phyloP scores from a whole-genome alignment of 1,284 basidiomycete genomes.

The Hypsizygus ulmarius region DNA sequence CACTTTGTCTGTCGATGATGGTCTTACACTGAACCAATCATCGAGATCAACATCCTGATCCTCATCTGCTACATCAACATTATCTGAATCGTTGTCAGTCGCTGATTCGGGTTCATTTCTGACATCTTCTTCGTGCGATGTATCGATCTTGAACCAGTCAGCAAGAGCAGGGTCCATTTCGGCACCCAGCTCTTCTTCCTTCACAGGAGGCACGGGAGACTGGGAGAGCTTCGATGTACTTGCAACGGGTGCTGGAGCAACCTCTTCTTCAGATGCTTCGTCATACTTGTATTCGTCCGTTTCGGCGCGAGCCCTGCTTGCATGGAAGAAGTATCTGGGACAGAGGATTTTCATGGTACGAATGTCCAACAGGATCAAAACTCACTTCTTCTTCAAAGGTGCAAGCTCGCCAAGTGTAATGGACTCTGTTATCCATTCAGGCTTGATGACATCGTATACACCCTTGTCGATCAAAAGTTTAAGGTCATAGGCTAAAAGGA shows the following conservation, averaged over 20 bases:
- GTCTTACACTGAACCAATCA: constrained; percentile 41
- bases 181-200: constrained; percentile 29
- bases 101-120: constrained; percentile 46
- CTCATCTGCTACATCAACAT: constrained; percentile 47
- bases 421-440: constrained; percentile 82
- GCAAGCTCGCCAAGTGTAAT: constrained; percentile 52
- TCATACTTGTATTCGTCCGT: constrained; percentile 43
- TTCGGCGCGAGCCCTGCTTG: constrained; percentile 44
- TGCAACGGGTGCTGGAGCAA: neutral
- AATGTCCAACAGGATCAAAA: neutral
- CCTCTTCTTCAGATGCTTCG: constrained; percentile 32
- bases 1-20: constrained; percentile 15
- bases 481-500: constrained; percentile 58
- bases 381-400: constrained; percentile 68
- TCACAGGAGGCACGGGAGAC: constrained; percentile 14
- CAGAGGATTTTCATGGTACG: constrained; percentile 2
- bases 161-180: constrained; percentile 46
- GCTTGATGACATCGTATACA: constrained; percentile 68
- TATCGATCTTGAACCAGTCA: constrained; percentile 63
- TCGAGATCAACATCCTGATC: constrained; percentile 39
- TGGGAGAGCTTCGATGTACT: neutral
- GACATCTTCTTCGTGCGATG: constrained; percentile 14
- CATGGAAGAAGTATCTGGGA: constrained; percentile 72
- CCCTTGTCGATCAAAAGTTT: constrained; percentile 64
- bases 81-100: constrained; percentile 70